Conservation (phyloP, 2,329 filamentous ascomycete genomes). For the Xylaria sp. region DNA sequence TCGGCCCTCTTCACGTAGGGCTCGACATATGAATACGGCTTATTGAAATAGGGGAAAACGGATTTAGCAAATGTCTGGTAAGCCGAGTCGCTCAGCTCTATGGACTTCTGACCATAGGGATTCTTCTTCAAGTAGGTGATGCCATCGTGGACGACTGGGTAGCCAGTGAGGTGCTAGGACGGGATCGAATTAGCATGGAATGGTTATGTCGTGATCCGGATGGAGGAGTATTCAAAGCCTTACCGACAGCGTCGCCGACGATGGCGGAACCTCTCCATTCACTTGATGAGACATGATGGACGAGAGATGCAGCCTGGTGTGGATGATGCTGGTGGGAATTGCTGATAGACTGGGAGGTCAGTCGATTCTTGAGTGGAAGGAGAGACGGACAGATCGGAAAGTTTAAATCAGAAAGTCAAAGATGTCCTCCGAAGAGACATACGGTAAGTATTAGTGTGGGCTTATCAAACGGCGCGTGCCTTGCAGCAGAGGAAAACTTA, state of each 20-base stretch:
- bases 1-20: conserved; percentile 88
- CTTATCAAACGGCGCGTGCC: not conserved
- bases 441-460: conserved; percentile 11
- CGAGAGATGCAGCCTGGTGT: conserved; percentile 6
- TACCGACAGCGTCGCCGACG: conserved; percentile 44
- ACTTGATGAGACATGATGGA: conserved; percentile 42
- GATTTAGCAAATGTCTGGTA: conserved; percentile 80
- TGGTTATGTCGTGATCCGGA: not conserved
- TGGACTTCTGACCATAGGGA: conserved; percentile 81
- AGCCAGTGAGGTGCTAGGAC: conserved; percentile 79
- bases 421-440: conserved; percentile 12
- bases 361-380: conserved; percentile 9
- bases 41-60: conserved; percentile 76
- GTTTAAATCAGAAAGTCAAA: conserved; percentile 10
- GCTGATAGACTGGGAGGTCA: conserved; percentile 6
- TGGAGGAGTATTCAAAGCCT: conserved; percentile 15
- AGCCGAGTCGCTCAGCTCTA: conserved; percentile 75
- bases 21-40: conserved; percentile 79
- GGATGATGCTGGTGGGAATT: conserved; percentile 6
- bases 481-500: not conserved
- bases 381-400: conserved; percentile 1
- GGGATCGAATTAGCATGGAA: not conserved
- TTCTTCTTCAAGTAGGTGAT: conserved; percentile 81
- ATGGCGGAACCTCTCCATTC: conserved; percentile 42
- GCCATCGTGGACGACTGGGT: conserved; percentile 81